Percentiles rank a stretch among this genome's conserved stretches.
Conservation (phyloP, 768 basidiomycete genomes). For the Termitomyces sp. region DNA sequence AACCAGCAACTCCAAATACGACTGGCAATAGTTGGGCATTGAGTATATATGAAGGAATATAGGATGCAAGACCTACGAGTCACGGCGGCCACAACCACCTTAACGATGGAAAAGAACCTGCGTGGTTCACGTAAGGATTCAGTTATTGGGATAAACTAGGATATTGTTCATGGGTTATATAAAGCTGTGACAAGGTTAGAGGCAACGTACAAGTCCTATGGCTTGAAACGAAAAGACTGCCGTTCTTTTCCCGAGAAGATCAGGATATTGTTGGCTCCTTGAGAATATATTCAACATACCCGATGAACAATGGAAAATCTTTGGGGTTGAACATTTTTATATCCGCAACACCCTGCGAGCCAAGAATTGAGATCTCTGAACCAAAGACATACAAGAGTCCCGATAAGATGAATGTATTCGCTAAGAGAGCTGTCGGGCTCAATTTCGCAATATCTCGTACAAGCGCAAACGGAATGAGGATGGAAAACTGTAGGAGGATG, state of each 20-base stretch:
- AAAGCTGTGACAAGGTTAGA: not conserved
- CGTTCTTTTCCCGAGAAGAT: slow-evolving; percentile 48
- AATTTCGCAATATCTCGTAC: slow-evolving; percentile 94
- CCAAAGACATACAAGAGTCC: slow-evolving; percentile 85
- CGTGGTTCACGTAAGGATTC: slow-evolving; percentile 95
- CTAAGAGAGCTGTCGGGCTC: slow-evolving; percentile 86
- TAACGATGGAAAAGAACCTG: slow-evolving; percentile 85
- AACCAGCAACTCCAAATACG: slow-evolving; percentile 85
- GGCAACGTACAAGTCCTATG: slow-evolving; percentile 74
- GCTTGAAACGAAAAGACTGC: slow-evolving; percentile 99
- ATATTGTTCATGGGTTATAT: not conserved
- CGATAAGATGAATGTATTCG: slow-evolving; percentile 91
- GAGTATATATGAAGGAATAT: not conserved
- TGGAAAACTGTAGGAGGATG: slow-evolving; percentile 77
- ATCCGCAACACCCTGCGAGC: slow-evolving; percentile 67
- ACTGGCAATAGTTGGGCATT: slow-evolving; percentile 33
- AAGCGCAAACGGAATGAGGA: slow-evolving; percentile 88
- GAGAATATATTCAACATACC: slow-evolving; percentile 39
- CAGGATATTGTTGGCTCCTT: not conserved
- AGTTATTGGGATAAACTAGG: slow-evolving; percentile 87
- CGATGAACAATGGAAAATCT: slow-evolving; percentile 90
- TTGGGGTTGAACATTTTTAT: slow-evolving; percentile 84
- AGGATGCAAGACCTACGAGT: slow-evolving; percentile 42
- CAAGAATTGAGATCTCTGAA: slow-evolving; percentile 73
- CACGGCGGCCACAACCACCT: slow-evolving; percentile 86